These are phyloP conservation scores for Suhomyces bolitotheri DNA, from an alignment of 1,139 yeast species.

Conservation along the genomic window DNA sequence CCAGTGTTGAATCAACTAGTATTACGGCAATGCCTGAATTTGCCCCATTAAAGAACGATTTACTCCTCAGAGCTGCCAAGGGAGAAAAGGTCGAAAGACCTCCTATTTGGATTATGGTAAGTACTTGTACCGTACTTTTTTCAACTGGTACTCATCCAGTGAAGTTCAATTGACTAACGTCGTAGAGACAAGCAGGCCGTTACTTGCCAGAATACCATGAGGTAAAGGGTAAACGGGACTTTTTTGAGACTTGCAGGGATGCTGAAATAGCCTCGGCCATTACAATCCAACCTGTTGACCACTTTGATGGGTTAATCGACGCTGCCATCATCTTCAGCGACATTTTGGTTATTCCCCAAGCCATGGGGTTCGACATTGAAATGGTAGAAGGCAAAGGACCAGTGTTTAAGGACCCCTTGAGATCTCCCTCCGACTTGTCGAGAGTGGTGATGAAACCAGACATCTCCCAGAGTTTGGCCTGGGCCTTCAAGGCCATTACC, in stretches of 20 bases:
- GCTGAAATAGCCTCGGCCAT: constrained; percentile 92
- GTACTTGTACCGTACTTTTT: constrained; percentile 19
- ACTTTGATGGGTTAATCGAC: constrained; percentile 84
- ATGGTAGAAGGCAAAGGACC: constrained; percentile 98
- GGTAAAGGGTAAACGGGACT: constrained; percentile 84
- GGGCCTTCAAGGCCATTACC: constrained; percentile 94
- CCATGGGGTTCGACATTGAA: constrained; percentile 93
- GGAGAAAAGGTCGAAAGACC: constrained; percentile 91
- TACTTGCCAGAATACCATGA: constrained; percentile 89
- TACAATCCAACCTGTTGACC: constrained; percentile 93
- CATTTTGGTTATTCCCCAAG: constrained; percentile 95
- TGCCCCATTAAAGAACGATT: constrained; percentile 80
- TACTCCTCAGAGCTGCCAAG: constrained; percentile 84
- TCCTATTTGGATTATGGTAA: constrained; percentile 94
- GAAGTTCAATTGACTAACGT: constrained; percentile 11
- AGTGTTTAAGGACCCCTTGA: constrained; percentile 82
- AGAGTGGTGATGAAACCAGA: constrained; percentile 64
- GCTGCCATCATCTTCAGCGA: constrained; percentile 97
- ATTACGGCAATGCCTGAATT: constrained; percentile 46
- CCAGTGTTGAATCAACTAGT: no score
- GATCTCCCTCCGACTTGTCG: constrained; percentile 67
- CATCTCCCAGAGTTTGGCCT: constrained; percentile 73
- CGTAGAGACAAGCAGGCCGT: constrained; percentile 79
- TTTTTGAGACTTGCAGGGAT: constrained; percentile 89
- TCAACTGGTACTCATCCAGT: background rate